A percentile compares a stretch with the other conserved stretches of the same genome.
phyloP scores from a whole-genome alignment of 805 yeast genomes.

The Starmerella stellata region DNA sequence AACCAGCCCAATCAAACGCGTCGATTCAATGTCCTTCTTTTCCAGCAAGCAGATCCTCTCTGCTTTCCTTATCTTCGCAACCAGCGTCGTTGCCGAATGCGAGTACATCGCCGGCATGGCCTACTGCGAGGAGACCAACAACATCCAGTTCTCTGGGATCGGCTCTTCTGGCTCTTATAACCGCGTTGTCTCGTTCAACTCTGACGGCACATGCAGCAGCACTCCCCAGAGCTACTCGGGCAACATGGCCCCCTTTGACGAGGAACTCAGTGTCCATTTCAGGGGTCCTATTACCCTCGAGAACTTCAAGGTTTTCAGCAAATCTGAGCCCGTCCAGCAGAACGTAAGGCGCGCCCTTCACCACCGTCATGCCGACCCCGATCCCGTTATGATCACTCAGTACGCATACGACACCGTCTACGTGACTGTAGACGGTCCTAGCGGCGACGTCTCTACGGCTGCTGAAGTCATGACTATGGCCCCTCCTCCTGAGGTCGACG shows the following conservation, averaged over 20 bases:
- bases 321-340: conserved; percentile 32
- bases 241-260: conserved; percentile 58
- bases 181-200: conserved; percentile 68
- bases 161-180: conserved; percentile 74
- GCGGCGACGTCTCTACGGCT: conserved; percentile 15
- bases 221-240: conserved; percentile 45
- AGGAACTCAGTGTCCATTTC: conserved; percentile 74
- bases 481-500: conserved; percentile 13
- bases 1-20: too few species aligned
- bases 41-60: too few species aligned
- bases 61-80: conserved; percentile 19
- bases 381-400: conserved; percentile 49
- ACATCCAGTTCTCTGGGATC: conserved; percentile 48
- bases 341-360: conserved; percentile 34
- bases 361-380: conserved; percentile 28
- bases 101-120: conserved; percentile 49
- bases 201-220: conserved; percentile 53
- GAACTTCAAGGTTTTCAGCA: conserved; percentile 79
- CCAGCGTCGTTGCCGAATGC: conserved; percentile 28
- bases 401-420: conserved; percentile 47
- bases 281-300: conserved; percentile 70
- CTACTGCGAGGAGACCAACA: conserved; percentile 58
- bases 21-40: too few species aligned
- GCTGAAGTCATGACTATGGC: conserved; percentile 18
- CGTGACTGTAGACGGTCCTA: conserved; percentile 19